Evolutionary conservation across 345 rosid genomes (phyloP).

Genomic region (Noccaea caerulescens): DNA sequence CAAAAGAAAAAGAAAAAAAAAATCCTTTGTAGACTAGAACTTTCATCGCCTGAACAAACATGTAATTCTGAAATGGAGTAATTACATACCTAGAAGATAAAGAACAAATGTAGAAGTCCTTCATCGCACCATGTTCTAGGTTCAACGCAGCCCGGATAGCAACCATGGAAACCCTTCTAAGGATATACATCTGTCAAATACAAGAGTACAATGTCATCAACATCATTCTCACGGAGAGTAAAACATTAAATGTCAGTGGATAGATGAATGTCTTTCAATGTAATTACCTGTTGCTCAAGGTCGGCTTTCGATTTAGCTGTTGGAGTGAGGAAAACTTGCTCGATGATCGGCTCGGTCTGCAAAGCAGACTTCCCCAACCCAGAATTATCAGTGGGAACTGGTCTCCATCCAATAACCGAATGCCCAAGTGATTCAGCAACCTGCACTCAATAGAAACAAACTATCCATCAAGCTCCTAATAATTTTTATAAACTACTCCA

Average conservation of each 20-base stretch:
- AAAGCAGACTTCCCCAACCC: conserved; percentile 84
- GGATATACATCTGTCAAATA: conserved; percentile 84
- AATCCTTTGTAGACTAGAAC: too few species aligned
- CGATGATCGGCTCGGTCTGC: conserved; percentile 90
- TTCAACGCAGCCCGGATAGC: conserved; percentile 93
- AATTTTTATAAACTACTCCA: neutral
- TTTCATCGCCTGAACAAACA: neutral
- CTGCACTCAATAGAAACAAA: conserved; percentile 43
- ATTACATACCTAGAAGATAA: conserved; percentile 81
- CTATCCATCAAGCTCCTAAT: neutral
- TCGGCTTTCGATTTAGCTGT: conserved; percentile 71
- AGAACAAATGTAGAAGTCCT: conserved; percentile 97
- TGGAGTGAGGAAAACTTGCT: conserved; percentile 92
- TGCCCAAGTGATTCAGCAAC: conserved; percentile 98
- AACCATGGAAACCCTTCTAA: conserved; percentile 91
- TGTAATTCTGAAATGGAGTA: neutral
- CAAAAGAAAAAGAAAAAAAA: neutral
- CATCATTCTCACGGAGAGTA: neutral
- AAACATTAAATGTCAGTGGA: neutral
- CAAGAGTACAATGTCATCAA: neutral
- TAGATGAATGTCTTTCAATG: neutral
- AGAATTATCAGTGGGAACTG: conserved; percentile 85
- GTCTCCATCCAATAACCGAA: conserved; percentile 89
- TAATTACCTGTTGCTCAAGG: conserved; percentile 85
- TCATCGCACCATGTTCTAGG: conserved; percentile 81